These are phyloP conservation scores for Erodium texanum DNA, from an alignment of 441 rosid genomes.

Conservation along the genomic window DNA sequence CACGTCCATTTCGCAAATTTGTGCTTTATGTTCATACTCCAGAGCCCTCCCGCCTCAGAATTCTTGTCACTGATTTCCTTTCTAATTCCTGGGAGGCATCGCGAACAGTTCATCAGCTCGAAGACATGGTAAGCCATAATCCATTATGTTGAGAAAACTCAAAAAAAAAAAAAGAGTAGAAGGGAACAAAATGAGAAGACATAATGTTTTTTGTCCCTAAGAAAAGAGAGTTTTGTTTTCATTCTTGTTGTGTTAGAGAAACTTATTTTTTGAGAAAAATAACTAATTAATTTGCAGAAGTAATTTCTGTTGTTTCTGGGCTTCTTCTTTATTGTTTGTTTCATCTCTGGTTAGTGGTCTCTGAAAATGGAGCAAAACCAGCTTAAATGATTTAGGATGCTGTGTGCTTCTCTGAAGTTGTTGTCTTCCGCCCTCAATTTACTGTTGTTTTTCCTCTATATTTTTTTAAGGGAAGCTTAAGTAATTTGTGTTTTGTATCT, in stretches of 20 bases:
- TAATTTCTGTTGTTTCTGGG: not conserved
- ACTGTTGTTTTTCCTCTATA: not conserved
- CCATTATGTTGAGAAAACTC: not conserved
- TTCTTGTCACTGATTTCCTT: slow-evolving; percentile 59
- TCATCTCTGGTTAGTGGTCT: not conserved
- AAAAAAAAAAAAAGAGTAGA: not conserved
- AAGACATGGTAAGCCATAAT: slow-evolving; percentile 62
- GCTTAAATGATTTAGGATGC: not conserved
- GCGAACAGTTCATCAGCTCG: slow-evolving; percentile 60
- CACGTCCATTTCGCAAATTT: slow-evolving; percentile 39
- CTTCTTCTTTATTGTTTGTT: not conserved
- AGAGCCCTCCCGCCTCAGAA: slow-evolving; percentile 44
- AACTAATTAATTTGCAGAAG: not conserved
- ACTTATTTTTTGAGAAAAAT: not conserved
- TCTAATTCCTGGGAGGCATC: slow-evolving; percentile 49
- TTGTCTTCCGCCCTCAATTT: not conserved
- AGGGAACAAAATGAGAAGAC: not conserved
- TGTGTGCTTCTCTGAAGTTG: not conserved
- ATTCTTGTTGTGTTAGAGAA: no score
- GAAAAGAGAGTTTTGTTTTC: not conserved
- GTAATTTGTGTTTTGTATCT: not conserved
- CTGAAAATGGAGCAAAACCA: not conserved
- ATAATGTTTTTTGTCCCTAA: not conserved
- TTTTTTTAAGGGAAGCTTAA: not conserved
- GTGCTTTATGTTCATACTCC: slow-evolving; percentile 58